Base-by-base conservation (phyloP, 23 red algal genomes). In the Chondrus crispus region DNA sequence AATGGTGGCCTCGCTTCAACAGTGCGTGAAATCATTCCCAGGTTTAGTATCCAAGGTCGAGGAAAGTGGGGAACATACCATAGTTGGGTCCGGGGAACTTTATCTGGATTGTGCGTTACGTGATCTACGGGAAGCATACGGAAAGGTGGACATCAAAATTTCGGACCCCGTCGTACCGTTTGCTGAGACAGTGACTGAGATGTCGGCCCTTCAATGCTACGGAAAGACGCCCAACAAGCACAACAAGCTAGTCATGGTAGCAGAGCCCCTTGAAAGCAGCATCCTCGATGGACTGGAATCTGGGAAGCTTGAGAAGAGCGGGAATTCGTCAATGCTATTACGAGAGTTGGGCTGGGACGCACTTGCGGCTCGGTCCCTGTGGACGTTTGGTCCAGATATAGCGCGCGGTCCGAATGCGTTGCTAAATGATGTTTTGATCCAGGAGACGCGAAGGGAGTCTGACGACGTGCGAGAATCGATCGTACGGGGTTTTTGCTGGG, bases 401-500 rank as follows among this genome's bases (percentile, higher is more conserved):
- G 24, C 36, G 1, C 47, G 44, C 0, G 96, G 96, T 78, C 91
- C 91, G 19, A 98, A 98, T 54, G 78, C 72, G 26, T 80, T 98
- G 3, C 53, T 98, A 6, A 90, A 98, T 51, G 96, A 98, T 82
- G 88, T 95, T 48, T 58, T 98, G 30, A 89, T 93, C 24, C 82
- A 90, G 41, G 89, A 81, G 32, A 81, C 68, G 51, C 74, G 90
- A 46, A 73, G 50, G 19, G 78, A 88, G 57, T 66, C 89, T 68
- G 69, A 92, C 57, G 38, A 80, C 47, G 71, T 87, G n/a, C 95
- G 95, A 36, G 92, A 91, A 28, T 88, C 91, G 24, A 91, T 98
- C 50, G 93, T 98, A 40, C 91, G 91, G 86, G 96, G 96, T 12
- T 98, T 98, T 47, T 90, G 81, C 58, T 98, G 96, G 96, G 88